Percentiles rank a stretch among this genome's conserved stretches.
Evolutionary conservation across 495 filamentous ascomycete genomes (phyloP).

Genomic region (Saxispiralis lemnorum): DNA sequence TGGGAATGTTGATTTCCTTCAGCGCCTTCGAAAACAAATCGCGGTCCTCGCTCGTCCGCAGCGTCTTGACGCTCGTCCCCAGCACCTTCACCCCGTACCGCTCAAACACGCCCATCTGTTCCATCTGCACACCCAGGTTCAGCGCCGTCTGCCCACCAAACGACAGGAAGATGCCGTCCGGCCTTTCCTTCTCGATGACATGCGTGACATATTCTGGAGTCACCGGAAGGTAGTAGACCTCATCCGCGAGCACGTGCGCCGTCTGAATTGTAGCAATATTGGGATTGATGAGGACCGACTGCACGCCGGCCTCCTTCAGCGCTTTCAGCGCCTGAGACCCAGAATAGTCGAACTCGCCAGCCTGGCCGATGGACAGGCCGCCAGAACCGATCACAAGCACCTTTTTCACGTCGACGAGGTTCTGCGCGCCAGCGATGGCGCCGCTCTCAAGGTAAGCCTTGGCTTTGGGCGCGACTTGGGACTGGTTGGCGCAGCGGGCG

Average conservation of each 20-base stretch:
- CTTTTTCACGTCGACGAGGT: conserved; percentile 86
- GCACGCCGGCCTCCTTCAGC: conserved; percentile 85
- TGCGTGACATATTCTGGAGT: conserved; percentile 95
- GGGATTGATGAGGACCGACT: conserved; percentile 90
- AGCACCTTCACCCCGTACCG: conserved; percentile 87
- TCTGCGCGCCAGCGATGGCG: conserved; percentile 49
- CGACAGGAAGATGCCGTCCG: conserved; percentile 89
- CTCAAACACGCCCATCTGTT: conserved; percentile 88
- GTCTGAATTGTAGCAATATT: conserved; percentile 99
- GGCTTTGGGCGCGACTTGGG: conserved; percentile 57
- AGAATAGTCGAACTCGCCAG: conserved; percentile 97
- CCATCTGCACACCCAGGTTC: conserved; percentile 92
- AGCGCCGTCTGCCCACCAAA: conserved; percentile 95
- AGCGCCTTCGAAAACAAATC: conserved; percentile 86
- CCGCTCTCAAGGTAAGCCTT: conserved; percentile 80
- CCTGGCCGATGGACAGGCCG: conserved; percentile 93
- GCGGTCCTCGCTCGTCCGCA: conserved; percentile 88
- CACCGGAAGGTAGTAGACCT: conserved; percentile 95
- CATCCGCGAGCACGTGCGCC: conserved; percentile 89
- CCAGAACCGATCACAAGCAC: conserved; percentile 93
- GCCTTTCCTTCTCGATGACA: conserved; percentile 79
- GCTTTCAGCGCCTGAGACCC: conserved; percentile 69
- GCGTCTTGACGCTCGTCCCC: conserved; percentile 81
- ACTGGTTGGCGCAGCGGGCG: conserved; percentile 13
- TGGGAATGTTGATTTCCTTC: conserved; percentile 89